Evolutionary conservation across 352 stramenopile species (phyloP).

Genomic region (Pythium insidiosum): DNA sequence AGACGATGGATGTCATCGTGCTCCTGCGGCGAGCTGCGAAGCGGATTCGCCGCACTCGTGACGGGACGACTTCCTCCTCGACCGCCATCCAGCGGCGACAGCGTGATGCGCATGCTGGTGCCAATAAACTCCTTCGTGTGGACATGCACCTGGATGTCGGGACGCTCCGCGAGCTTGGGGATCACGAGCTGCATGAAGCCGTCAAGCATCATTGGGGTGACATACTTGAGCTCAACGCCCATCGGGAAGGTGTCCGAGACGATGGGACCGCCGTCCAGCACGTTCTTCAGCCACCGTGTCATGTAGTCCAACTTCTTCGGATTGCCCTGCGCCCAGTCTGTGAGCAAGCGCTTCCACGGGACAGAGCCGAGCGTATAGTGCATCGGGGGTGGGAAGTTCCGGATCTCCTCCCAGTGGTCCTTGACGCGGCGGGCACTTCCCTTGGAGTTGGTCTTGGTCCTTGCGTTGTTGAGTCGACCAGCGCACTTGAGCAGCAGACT

Average conservation of each 20-base stretch:
- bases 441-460: constrained; percentile 62
- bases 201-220: constrained; percentile 88
- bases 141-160: constrained; percentile 81
- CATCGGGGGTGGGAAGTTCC: constrained; percentile 74
- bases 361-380: constrained; percentile 79
- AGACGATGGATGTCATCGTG: constrained; percentile 16
- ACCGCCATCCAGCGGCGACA: constrained; percentile 43
- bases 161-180: constrained; percentile 74
- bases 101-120: constrained; percentile 84
- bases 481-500: constrained; percentile 69
- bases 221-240: constrained; percentile 85
- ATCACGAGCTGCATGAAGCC: constrained; percentile 88
- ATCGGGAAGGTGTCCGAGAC: constrained; percentile 85
- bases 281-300: constrained; percentile 85
- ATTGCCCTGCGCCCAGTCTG: constrained; percentile 84
- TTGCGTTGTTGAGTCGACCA: constrained; percentile 47
- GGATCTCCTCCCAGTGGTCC: constrained; percentile 86
- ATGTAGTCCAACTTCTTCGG: constrained; percentile 89
- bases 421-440: constrained; percentile 78
- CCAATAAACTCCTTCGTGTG: constrained; percentile 89
- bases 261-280: constrained; percentile 75
- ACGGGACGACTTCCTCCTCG: constrained; percentile 2
- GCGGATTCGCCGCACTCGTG: not conserved
- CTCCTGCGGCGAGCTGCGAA: not conserved
- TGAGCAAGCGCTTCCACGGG: constrained; percentile 80